phyloP scores from a whole-genome alignment of 2,329 filamentous ascomycete genomes.

The Pseudogymnoascus sp. region DNA sequence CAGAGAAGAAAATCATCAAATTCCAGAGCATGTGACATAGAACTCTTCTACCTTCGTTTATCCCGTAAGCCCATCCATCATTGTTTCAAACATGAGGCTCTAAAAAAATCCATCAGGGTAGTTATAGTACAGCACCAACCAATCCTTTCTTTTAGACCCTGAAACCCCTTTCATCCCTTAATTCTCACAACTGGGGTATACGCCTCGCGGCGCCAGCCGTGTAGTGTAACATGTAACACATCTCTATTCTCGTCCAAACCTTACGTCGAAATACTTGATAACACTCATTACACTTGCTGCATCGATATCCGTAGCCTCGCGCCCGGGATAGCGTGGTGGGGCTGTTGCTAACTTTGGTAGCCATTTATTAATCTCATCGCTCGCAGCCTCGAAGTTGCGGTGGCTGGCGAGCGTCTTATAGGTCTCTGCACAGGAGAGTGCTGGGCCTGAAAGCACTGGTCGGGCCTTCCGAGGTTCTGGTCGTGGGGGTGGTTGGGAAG shows the following conservation, averaged over 20 bases:
- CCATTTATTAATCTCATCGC: conserved; percentile 69
- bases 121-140: background rate
- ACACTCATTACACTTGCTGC: conserved; percentile 80
- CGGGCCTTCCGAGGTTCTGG: conserved; percentile 20
- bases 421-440: conserved; percentile 64
- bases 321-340: conserved; percentile 32
- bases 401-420: conserved; percentile 74
- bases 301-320: conserved; percentile 66
- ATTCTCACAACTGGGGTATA: conserved; percentile 1
- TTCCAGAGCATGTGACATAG: conserved; percentile 6
- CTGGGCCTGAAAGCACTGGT: conserved; percentile 32
- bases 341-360: conserved; percentile 59
- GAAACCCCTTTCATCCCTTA: background rate
- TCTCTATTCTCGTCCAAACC: conserved; percentile 49
- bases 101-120: background rate
- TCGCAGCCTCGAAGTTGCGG: conserved; percentile 66
- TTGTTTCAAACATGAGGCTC: conserved; percentile 4
- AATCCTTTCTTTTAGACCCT: background rate
- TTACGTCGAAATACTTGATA: conserved; percentile 71
- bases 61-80: background rate
- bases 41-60: background rate
- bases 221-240: conserved; percentile 1
- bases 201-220: background rate
- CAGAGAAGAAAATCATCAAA: conserved; percentile 6
- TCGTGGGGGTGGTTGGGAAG: conserved; percentile 21